phyloP scores from a whole-genome alignment of 78 protist genomes.

The Protostelium mycophagum region DNA sequence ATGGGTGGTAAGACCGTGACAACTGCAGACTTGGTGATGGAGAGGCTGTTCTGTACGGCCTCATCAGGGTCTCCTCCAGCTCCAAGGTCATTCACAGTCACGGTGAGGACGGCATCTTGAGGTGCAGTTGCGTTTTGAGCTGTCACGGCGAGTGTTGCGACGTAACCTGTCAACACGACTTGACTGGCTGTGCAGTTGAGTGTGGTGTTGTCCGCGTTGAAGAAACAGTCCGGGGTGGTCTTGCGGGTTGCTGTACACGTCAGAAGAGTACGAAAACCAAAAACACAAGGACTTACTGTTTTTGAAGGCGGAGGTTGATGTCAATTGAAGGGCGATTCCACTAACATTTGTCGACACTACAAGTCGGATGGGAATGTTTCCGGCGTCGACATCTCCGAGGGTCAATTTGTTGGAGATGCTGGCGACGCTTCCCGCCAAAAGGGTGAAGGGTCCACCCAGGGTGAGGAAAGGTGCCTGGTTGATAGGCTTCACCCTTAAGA shows the following conservation, averaged over 20 bases:
- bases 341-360: too few relatives aligned
- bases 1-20: too few relatives aligned
- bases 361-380: neutral
- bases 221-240: neutral
- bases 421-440: neutral
- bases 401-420: neutral
- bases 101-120: neutral
- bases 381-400: neutral
- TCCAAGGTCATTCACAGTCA: neutral
- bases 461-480: neutral
- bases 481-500: neutral
- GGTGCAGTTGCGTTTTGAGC: neutral
- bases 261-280: neutral
- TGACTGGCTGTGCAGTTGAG: neutral
- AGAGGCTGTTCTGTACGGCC: too few relatives aligned
- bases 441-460: neutral
- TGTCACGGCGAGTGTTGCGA: neutral
- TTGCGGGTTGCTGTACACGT: too few relatives aligned
- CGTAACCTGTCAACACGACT: neutral
- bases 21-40: too few relatives aligned
- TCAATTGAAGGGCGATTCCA: neutral
- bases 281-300: neutral
- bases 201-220: neutral
- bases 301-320: neutral
- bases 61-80: too few relatives aligned